A percentile compares a stretch with the other conserved stretches of the same genome.
Evolutionary conservation across 1,284 basidiomycete genomes (phyloP).

Genomic region (Singerocomus inundabilis): DNA sequence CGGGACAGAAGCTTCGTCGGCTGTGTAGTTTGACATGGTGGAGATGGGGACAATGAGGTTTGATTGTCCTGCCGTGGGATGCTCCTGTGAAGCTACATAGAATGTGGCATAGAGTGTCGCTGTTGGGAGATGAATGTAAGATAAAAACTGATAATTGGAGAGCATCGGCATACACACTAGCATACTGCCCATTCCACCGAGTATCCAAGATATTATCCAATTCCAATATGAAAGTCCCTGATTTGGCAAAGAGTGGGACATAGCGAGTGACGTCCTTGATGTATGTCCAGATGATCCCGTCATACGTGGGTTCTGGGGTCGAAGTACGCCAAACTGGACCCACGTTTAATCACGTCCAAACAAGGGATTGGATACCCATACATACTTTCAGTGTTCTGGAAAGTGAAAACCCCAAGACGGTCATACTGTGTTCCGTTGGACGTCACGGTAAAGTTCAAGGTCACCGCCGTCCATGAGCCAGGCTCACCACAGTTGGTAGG

Average conservation of each 20-base stretch:
- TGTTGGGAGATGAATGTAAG: constrained; percentile 27
- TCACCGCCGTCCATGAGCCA: constrained; percentile 74
- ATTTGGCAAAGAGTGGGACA: constrained; percentile 62
- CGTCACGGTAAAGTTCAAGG: constrained; percentile 73
- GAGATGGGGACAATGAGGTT: constrained; percentile 69
- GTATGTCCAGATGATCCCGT: constrained; percentile 79
- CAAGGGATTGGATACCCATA: background rate
- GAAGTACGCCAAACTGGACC: constrained; percentile 70
- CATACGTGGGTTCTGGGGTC: constrained; percentile 68
- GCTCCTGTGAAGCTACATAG: constrained; percentile 53
- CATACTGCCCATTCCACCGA: constrained; percentile 64
- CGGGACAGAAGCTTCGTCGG: constrained; percentile 70
- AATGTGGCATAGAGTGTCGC: constrained; percentile 70
- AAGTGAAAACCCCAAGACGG: constrained; percentile 68
- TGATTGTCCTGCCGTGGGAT: constrained; percentile 59
- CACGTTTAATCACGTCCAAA: background rate
- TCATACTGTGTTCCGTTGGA: constrained; percentile 79
- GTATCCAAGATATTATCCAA: constrained; percentile 65
- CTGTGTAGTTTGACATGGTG: constrained; percentile 57
- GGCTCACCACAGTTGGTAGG: constrained; percentile 68
- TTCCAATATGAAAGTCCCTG: constrained; percentile 69
- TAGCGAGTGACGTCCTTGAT: constrained; percentile 75
- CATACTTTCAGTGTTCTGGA: constrained; percentile 73
- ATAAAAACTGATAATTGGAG: background rate
- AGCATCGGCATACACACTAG: constrained; percentile 43